Base-by-base conservation (phyloP, 495 filamentous ascomycete species). In the Wilcoxina mikolae region DNA sequence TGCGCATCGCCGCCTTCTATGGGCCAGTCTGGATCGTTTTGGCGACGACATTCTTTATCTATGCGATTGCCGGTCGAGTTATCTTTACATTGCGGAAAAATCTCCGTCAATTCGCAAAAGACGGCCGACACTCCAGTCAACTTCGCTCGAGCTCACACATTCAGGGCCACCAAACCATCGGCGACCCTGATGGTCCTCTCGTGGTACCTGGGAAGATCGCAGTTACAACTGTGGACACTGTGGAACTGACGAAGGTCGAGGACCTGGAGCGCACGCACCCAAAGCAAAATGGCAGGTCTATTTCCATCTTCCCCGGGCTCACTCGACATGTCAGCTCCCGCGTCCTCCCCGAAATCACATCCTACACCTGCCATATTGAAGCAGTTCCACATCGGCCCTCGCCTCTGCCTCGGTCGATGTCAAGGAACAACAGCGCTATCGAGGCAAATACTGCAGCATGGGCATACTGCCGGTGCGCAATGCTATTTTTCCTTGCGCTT, bases 401-500 rank as follows among this genome's bases (percentile, higher is more conserved):
- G 17, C 17, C 44, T n/a, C 24, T 46, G 4, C 49, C 26, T 20
- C 28, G 49, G n/a, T 29, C 29, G 2, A 31, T 29, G 47, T 43
- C 60, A 3, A 33, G 59, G n/a, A n/a, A n/a, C 9, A 63, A 57
- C 35, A 59, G 49, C 29, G 46, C 31, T 52, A 64, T 56, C 39
- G 68, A 73, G 55, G 71, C 75, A 52, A 77, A 79, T 60, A 78
- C 74, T 43, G 80, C 79, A 3, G 78, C 81, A 2, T 89, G 81
- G 81, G 79, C 80, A 0, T 94, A 91, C 65, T 81, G 78, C 44
- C 88, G 88, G 55, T 88, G 84, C 52, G 81, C 87, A 0, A 76
- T 90, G 61, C 72, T 93, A n/a, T 93, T 91, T 71, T 93, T 93
- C 65, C 72, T 81, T 11, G 84, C 84, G 0, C 72, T 94, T 49